Base-by-base conservation (phyloP, 306 rosid genomes). In the Cyclanthera cordifolia region DNA sequence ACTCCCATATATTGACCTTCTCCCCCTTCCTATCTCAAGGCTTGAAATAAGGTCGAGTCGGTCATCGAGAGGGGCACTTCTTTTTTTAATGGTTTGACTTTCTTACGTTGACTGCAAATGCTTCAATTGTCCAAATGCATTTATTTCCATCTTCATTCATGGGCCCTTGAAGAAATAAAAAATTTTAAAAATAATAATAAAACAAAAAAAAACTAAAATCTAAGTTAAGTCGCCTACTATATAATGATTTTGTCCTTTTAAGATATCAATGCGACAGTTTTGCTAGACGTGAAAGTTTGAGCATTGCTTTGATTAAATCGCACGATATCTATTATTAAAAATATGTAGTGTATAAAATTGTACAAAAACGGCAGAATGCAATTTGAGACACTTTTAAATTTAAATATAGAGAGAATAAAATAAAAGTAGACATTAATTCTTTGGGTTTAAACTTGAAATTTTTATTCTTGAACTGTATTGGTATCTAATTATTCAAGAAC, bases 21-120 rank as follows among this genome's bases (percentile, higher is more conserved):
- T 21, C 14, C 7, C 7, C 70, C 37, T 43, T 20, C 39, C 53
- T 34, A 20, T 37, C 2, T 11, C 11, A 7, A 65, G 70, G 53
- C 70, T 45, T 21, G 21, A 65, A 65, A 43, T 65, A 5, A 21
- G 52, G 70, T 23, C 53, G 5, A 15, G 70, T 43, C 53, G 70
- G 70, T 45, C 70, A 39, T 52, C 12, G 8, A 23, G 39, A 12
- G 48, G n/a, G 51, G 12, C 5, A 12, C 2, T 37, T 37, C 14
- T 65, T 45, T 23, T 65, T 45, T 41, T 43, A 65, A 65, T 43
- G 70, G 24, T 23, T 63, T 65, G 53, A 45, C 37, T 13, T 65
- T 65, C 7, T 5, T 20, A 12, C 2, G 48, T 65, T 65, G 70
- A 65, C 53, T 13, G 2, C 10, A 63, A 63, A 10, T 5, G 19